phyloP scores from a whole-genome alignment of 2,329 filamentous ascomycete species.

The Acrodontium crateriforme region DNA sequence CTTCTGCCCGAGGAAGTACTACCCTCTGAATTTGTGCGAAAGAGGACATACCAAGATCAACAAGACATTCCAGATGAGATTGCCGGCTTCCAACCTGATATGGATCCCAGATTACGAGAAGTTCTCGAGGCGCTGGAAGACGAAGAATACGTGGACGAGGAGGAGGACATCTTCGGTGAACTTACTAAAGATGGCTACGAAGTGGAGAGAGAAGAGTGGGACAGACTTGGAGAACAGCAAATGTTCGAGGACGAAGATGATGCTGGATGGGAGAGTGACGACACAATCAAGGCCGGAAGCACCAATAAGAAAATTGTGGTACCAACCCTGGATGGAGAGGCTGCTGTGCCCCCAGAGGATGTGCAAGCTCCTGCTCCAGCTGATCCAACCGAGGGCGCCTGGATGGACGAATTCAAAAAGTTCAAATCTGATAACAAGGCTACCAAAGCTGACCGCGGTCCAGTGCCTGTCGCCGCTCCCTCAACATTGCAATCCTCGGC shows the following conservation, averaged over 20 bases:
- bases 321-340: constrained; percentile 37
- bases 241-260: constrained; percentile 33
- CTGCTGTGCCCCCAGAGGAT: constrained; percentile 18
- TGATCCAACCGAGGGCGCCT: constrained; percentile 50
- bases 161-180: constrained; percentile 70
- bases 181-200: constrained; percentile 58
- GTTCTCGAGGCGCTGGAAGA: constrained; percentile 89
- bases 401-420: constrained; percentile 84
- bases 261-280: constrained; percentile 89
- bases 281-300: constrained; percentile 57
- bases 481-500: constrained; percentile 56
- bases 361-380: constrained; percentile 21
- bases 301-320: constrained; percentile 2
- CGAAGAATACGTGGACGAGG: constrained; percentile 77
- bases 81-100: constrained; percentile 89
- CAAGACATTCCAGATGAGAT: constrained; percentile 86
- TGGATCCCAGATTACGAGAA: constrained; percentile 86
- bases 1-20: constrained; percentile 61
- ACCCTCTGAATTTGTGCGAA: constrained; percentile 64
- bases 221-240: constrained; percentile 32
- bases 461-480: constrained; percentile 25
- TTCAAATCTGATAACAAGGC: constrained; percentile 50
- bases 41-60: constrained; percentile 76
- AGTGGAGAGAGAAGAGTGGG: constrained; percentile 67
- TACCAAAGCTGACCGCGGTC: constrained; percentile 23